Base-by-base conservation (phyloP, 805 yeast species). In the Candida boidinii region DNA sequence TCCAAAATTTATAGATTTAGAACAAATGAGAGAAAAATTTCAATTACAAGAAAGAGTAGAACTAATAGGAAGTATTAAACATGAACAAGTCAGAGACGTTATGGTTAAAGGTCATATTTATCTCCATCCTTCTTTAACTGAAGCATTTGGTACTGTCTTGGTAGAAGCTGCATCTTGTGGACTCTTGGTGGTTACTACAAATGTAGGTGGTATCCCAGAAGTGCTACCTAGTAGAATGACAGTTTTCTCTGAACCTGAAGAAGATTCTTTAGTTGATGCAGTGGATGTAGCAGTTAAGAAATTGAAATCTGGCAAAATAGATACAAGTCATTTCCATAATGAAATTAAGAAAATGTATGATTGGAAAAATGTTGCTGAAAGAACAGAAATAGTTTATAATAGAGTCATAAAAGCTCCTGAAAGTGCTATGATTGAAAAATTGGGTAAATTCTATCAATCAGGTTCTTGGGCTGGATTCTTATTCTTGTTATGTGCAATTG, bases 111-210 rank as follows among this genome's bases (percentile, higher is more conserved):
- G 98, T 14, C 94, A 92, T 47, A 90, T 92, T 9, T 92, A 88
- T 52, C 57, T 92, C 19, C 97, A 92, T 56, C 88, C 98, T 0
- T 79, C 96, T 1, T 64, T 92, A 26, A 92, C 97, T 0, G 99
- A 92, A 53, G 98, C 97, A 0, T 92, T 92, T 58, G 99, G 99
- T 3, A 92, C 98, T 0, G 97, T 86, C 0, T 60, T 92, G 9
- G 95, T 92, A 0, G 99, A 92, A 53, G 99, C 99, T 0, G 98
- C 96, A 0, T 81, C 95, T 1, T 92, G 97, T 62, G 96, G 96
- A 0, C 55, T 92, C 23, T 66, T 84, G 14, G 95, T 92, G 2
- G 98, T 92, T 0, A 87, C 96, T 0, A 92, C 99, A 0, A 76
- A 77, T 37, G 98, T 92, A 0, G 99, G 99, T 10, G 99, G 98